Conservation (phyloP, 192 early-diverging fungal genomes). For the Dimargaris xerosporica region DNA sequence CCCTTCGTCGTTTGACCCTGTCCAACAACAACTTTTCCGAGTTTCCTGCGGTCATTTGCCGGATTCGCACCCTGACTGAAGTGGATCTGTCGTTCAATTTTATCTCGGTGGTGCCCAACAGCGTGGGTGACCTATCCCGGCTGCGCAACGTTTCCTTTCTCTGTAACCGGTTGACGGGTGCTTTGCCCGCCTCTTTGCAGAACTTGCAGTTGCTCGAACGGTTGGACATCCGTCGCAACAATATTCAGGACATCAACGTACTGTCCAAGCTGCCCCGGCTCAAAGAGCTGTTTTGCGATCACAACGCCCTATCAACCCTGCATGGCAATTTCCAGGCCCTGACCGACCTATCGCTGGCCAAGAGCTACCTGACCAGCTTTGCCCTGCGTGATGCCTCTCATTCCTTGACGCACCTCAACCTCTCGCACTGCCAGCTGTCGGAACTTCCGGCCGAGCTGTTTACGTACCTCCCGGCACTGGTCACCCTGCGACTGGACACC, state of each 20-base stretch:
- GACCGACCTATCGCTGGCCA: conserved; percentile 36
- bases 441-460: conserved; percentile 45
- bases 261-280: conserved; percentile 37
- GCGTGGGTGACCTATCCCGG: conserved; percentile 44
- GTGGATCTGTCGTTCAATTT: conserved; percentile 76
- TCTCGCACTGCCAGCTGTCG: conserved; percentile 55
- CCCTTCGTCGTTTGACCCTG: conserved; percentile 49
- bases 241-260: conserved; percentile 47
- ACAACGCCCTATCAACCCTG: conserved; percentile 48
- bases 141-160: conserved; percentile 45
- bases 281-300: conserved; percentile 50
- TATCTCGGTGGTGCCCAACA: conserved; percentile 54
- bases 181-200: conserved; percentile 43
- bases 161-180: conserved; percentile 61
- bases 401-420: conserved; percentile 30
- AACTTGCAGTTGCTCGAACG: conserved; percentile 41
- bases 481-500: conserved; percentile 44
- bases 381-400: conserved; percentile 29
- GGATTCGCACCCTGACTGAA: conserved; percentile 38
- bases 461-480: conserved; percentile 34
- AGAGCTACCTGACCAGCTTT: conserved; percentile 57
- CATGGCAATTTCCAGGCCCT: conserved; percentile 41
- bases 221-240: conserved; percentile 71
- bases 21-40: conserved; percentile 64
- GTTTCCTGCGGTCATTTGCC: conserved; percentile 50